These are phyloP conservation scores for Thelephora terrestris DNA, from an alignment of 1,284 basidiomycete species.

Conservation along the genomic window DNA sequence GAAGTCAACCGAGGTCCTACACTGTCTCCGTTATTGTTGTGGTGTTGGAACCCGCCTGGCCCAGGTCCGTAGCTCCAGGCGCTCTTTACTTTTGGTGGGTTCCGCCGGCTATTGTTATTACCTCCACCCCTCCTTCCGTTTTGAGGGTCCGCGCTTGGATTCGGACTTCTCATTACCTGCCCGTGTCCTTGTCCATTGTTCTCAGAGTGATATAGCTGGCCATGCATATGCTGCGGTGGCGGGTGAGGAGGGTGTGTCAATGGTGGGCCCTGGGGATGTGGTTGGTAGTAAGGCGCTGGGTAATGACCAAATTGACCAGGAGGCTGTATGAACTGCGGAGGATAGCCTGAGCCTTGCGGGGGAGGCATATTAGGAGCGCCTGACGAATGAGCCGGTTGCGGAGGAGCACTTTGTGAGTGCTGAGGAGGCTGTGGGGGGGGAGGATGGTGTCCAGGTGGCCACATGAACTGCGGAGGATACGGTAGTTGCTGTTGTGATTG, in stretches of 20 bases:
- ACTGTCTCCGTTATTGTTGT: conserved; percentile 24
- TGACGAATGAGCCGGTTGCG: conserved; percentile 10
- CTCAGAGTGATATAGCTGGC: conserved; percentile 22
- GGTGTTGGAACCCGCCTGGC: conserved; percentile 33
- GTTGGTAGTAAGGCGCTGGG: conserved; percentile 38
- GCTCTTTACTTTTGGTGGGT: conserved; percentile 36
- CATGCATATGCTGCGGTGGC: conserved; percentile 18
- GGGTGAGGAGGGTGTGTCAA: conserved; percentile 26
- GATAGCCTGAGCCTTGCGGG: conserved; percentile 21
- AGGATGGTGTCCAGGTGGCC: conserved; percentile 27
- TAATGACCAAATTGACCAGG: conserved; percentile 31
- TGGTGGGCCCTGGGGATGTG: conserved; percentile 25
- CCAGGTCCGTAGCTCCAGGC: conserved; percentile 66
- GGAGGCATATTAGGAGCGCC: conserved; percentile 9
- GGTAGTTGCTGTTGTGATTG: conserved; percentile 14
- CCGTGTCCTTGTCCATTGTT: conserved; percentile 14
- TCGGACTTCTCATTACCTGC: conserved; percentile 4
- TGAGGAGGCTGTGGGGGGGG: conserved; percentile 23
- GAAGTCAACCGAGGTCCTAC: conserved; percentile 54
- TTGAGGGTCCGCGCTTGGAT: conserved; percentile 15
- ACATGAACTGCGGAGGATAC: conserved; percentile 23
- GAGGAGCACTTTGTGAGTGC: conserved; percentile 22
- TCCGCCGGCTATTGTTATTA: conserved; percentile 17
- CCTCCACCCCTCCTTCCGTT: conserved; percentile 18
- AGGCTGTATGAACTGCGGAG: conserved; percentile 29